A percentile compares a stretch with the other conserved stretches of the same genome.
Evolutionary conservation across 108 stramenopile species (phyloP).

Genomic region (Stephanodiscus minutulus): DNA sequence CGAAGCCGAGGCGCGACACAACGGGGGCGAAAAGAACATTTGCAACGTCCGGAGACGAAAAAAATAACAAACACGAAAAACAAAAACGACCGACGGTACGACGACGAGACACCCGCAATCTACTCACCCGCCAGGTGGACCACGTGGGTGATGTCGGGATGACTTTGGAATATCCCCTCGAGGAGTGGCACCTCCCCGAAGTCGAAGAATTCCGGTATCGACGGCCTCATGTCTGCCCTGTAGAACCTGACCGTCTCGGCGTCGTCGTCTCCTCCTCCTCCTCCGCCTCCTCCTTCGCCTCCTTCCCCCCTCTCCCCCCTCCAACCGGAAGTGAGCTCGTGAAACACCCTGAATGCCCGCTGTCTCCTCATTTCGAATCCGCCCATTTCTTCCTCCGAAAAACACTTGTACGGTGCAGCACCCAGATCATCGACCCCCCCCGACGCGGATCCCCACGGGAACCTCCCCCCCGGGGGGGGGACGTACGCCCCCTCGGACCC

Average conservation of each 20-base stretch:
- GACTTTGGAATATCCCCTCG: constrained; percentile 69
- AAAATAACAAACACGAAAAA: background rate
- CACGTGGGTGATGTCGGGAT: constrained; percentile 83
- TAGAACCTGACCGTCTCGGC: constrained; percentile 56
- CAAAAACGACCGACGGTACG: too few species aligned
- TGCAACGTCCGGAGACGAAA: too few species aligned
- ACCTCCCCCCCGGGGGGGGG: constrained; percentile 5
- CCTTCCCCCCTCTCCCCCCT: background rate
- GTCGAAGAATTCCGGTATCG: constrained; percentile 87
- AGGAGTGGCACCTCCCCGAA: constrained; percentile 74
- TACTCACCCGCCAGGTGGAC: constrained; percentile 74
- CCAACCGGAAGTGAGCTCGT: constrained; percentile 42
- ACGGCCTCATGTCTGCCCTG: constrained; percentile 74
- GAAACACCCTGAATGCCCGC: constrained; percentile 73
- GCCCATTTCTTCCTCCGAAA: constrained; percentile 43
- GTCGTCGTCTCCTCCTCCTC: constrained; percentile 12
- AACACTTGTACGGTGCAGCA: too few species aligned
- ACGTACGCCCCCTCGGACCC: constrained; percentile 33
- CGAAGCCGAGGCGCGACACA: too few species aligned
- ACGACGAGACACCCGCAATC: too few species aligned
- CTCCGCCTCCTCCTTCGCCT: constrained; percentile 25
- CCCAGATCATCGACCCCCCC: too few species aligned
- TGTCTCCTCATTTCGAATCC: constrained; percentile 78
- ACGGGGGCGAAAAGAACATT: too few species aligned
- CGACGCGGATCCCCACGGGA: too few species aligned